phyloP scores from a whole-genome alignment of 169 alveolate species.

The Plasmodium cynomolgi region DNA sequence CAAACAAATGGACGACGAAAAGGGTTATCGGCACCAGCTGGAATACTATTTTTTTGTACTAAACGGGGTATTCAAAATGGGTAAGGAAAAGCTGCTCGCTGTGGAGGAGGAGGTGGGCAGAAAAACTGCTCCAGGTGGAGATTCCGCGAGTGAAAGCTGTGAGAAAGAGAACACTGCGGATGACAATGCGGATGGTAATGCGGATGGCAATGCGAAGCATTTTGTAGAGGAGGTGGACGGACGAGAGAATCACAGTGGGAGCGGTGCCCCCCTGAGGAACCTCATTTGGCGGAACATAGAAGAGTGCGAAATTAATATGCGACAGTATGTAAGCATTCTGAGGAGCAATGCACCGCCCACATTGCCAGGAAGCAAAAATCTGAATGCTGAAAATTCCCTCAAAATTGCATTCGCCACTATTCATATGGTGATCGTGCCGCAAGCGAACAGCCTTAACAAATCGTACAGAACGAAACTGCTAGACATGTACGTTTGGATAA shows the following conservation, averaged over 20 bases:
- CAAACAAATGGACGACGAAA: not conserved
- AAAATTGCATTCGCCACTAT: constrained; percentile 8
- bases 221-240: not conserved
- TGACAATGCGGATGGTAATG: not conserved
- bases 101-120: not conserved
- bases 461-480: constrained; percentile 5
- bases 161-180: constrained; percentile 4
- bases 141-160: not conserved
- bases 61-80: constrained; percentile 27
- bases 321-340: not conserved
- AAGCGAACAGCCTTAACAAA: constrained; percentile 4
- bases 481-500: constrained; percentile 46
- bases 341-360: not conserved
- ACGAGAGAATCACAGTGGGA: not conserved
- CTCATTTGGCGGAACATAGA: constrained; percentile 10
- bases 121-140: not conserved
- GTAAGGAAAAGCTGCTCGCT: constrained; percentile 7
- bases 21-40: not conserved
- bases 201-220: not conserved
- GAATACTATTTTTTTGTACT: constrained; percentile 39
- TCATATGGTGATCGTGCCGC: constrained; percentile 20
- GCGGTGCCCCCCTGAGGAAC: not conserved
- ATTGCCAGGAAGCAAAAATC: not conserved
- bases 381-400: constrained; percentile 19
- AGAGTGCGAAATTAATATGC: constrained; percentile 9